Conservation (phyloP, 2,329 filamentous ascomycete genomes). For the Hirsutella minnesotensis region DNA sequence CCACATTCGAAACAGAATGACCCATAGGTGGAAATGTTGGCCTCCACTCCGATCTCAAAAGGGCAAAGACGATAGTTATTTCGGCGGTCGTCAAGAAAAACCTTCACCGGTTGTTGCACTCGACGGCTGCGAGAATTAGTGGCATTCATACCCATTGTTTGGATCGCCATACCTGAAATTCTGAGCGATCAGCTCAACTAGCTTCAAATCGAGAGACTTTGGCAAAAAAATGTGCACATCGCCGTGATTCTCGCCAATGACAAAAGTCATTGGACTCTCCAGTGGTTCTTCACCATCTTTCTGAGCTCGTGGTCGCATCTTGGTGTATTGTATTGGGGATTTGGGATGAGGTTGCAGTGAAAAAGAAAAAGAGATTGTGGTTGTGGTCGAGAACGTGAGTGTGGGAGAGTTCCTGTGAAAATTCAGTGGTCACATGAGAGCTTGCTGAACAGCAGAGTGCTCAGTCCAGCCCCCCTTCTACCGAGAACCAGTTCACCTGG, state of each 20-base stretch:
- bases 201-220: conserved; percentile 7
- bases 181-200: conserved; percentile 10
- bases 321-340: neutral
- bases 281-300: neutral
- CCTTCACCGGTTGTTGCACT: conserved; percentile 14
- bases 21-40: conserved; percentile 7
- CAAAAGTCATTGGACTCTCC: conserved; percentile 12
- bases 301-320: conserved; percentile 5
- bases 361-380: neutral
- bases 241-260: conserved; percentile 9
- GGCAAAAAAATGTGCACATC: conserved; percentile 16
- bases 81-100: conserved; percentile 11
- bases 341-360: neutral
- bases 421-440: neutral
- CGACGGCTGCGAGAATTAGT: conserved; percentile 8
- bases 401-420: too few species aligned
- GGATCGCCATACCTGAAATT: conserved; percentile 13
- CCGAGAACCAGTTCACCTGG: neutral
- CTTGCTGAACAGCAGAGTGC: neutral
- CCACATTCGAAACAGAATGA: conserved; percentile 10
- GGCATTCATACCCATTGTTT: neutral
- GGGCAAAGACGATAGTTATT: conserved; percentile 16
- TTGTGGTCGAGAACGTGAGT: too few species aligned
- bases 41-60: conserved; percentile 6
- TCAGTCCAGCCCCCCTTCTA: neutral